Percentiles rank a stretch among this genome's conserved stretches.
phyloP scores from a whole-genome alignment of 352 stramenopile species.

The Pythium chondricola region DNA sequence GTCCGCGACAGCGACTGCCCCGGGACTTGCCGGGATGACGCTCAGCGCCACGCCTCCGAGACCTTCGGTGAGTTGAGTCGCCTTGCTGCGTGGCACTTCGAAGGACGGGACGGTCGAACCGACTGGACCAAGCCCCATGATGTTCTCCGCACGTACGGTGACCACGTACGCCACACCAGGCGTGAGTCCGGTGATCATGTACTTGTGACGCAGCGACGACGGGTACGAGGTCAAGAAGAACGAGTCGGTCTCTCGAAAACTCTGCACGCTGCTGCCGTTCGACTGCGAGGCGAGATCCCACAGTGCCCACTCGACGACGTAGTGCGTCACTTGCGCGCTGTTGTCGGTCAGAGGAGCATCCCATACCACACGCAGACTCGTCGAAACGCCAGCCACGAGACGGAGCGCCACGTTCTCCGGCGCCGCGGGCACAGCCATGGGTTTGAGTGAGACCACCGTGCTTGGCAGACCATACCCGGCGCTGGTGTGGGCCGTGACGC shows the following conservation, averaged over 20 bases:
- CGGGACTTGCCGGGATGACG: constrained; percentile 23
- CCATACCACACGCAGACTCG: constrained; percentile 86
- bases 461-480: constrained; percentile 61
- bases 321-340: constrained; percentile 76
- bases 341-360: constrained; percentile 75
- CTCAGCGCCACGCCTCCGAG: constrained; percentile 49
- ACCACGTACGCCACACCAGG: constrained; percentile 48
- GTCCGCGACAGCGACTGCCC: constrained; percentile 25
- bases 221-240: constrained; percentile 50
- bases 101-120: constrained; percentile 35
- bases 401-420: constrained; percentile 66
- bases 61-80: constrained; percentile 37
- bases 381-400: constrained; percentile 60
- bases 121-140: constrained; percentile 53
- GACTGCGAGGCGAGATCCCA: constrained; percentile 43
- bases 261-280: constrained; percentile 4
- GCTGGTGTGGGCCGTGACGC: constrained; percentile 56
- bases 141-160: constrained; percentile 54
- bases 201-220: constrained; percentile 54
- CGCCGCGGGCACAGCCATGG: constrained; percentile 74
- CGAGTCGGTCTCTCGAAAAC: constrained; percentile 33
- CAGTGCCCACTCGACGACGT: constrained; percentile 81
- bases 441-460: constrained; percentile 68
- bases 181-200: constrained; percentile 43
- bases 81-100: constrained; percentile 54